A percentile compares a stretch with the other conserved stretches of the same genome.
Evolutionary conservation across 2,329 filamentous ascomycete genomes (phyloP).

Genomic region (Lecanicillium sp.): DNA sequence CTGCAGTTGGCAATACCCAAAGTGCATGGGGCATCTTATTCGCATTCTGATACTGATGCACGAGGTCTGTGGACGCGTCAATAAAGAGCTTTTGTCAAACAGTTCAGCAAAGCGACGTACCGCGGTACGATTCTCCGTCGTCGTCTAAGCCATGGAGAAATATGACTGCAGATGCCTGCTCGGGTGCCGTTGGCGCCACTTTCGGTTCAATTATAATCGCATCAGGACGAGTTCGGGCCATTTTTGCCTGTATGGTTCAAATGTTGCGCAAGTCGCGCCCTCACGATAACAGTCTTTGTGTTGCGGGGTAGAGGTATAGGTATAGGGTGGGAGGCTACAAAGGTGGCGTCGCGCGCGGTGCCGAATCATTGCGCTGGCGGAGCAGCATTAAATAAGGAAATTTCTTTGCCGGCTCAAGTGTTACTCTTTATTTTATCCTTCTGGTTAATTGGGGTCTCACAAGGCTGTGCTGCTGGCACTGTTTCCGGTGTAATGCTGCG

Average conservation of each 20-base stretch:
- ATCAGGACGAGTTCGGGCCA: background rate
- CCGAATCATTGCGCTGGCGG: too few species aligned
- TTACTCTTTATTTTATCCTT: too few species aligned
- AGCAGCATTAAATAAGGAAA: too few species aligned
- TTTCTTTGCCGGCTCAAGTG: too few species aligned
- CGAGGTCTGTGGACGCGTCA: background rate
- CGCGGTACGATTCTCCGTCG: slow-evolving; percentile 4
- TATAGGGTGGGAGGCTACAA: background rate
- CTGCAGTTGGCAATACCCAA: background rate
- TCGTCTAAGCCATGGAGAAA: slow-evolving; percentile 5
- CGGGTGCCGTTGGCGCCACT: background rate
- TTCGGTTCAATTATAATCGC: background rate
- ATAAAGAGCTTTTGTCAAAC: too few species aligned
- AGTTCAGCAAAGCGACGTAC: background rate
- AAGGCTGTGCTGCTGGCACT: too few species aligned
- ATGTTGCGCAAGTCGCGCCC: background rate
- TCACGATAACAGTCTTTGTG: background rate
- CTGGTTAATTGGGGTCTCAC: too few species aligned
- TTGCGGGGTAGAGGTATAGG: background rate
- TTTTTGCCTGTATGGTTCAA: background rate
- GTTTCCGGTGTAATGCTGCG: too few species aligned
- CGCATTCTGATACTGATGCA: background rate
- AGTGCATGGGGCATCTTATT: background rate
- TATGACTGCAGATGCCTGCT: background rate
- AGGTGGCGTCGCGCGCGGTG: too few species aligned